A percentile compares a stretch with the other conserved stretches of the same genome.
Evolutionary conservation across 805 yeast species (phyloP).

Genomic region (Maudiozyma pseudohumilis): DNA sequence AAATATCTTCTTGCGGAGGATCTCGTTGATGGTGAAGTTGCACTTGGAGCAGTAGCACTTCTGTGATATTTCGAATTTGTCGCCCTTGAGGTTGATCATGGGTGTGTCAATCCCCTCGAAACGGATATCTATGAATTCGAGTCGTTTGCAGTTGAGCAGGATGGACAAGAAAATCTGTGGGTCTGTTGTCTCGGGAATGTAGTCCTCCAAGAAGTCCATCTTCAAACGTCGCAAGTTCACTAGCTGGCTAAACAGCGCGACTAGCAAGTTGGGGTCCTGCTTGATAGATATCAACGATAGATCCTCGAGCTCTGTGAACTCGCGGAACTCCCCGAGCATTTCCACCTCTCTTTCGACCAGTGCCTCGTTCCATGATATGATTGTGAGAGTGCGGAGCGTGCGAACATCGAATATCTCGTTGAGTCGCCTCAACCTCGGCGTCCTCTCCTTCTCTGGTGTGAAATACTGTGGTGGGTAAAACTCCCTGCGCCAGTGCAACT

Average conservation of each 20-base stretch:
- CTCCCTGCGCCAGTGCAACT: slow-evolving; percentile 36
- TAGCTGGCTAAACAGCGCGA: slow-evolving; percentile 25
- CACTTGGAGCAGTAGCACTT: slow-evolving; percentile 26
- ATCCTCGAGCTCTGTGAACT: slow-evolving; percentile 31
- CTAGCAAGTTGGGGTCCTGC: slow-evolving; percentile 25
- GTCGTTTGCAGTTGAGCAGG: slow-evolving; percentile 25
- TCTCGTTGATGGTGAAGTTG: slow-evolving; percentile 23
- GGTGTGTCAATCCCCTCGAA: slow-evolving; percentile 28
- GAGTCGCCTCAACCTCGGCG: slow-evolving; percentile 17
- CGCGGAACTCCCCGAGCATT: slow-evolving; percentile 31
- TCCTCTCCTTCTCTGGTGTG: slow-evolving; percentile 9
- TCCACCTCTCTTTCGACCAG: slow-evolving; percentile 26
- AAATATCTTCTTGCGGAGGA: slow-evolving; percentile 28
- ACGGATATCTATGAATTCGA: slow-evolving; percentile 33
- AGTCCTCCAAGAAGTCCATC: slow-evolving; percentile 32
- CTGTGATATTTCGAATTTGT: slow-evolving; percentile 23
- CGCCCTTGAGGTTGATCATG: slow-evolving; percentile 20
- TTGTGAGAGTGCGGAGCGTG: slow-evolving; percentile 30
- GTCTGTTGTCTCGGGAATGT: slow-evolving; percentile 25
- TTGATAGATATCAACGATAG: slow-evolving; percentile 34
- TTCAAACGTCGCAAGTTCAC: slow-evolving; percentile 30
- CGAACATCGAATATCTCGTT: slow-evolving; percentile 32
- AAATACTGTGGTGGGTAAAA: slow-evolving; percentile 28
- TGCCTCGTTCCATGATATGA: slow-evolving; percentile 37
- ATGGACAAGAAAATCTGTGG: slow-evolving; percentile 30